Evolutionary conservation across 2,329 filamentous ascomycete species (phyloP).

Genomic region (Aspergillus vadensis): DNA sequence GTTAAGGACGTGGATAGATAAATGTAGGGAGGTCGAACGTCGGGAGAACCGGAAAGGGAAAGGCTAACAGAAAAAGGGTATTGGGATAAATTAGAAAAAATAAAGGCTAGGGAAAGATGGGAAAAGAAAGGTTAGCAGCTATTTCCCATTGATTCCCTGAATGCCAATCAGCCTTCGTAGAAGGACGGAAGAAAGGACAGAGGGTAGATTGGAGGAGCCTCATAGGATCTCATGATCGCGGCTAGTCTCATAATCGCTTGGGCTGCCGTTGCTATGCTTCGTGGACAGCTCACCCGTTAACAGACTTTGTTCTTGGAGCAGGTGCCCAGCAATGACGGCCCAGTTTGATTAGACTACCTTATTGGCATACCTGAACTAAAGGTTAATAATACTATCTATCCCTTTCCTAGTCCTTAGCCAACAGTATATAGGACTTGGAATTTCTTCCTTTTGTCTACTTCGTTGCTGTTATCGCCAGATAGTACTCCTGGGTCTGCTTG

Average conservation of each 20-base stretch:
- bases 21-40: background rate
- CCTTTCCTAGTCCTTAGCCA: constrained; percentile 18
- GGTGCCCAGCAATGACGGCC: constrained; percentile 21
- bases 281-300: constrained; percentile 14
- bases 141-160: background rate
- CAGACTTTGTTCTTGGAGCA: constrained; percentile 11
- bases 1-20: too few relatives aligned
- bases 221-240: constrained; percentile 1
- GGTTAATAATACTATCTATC: constrained; percentile 12
- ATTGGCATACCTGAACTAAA: constrained; percentile 16
- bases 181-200: background rate
- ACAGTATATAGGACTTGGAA: constrained; percentile 23
- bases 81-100: too few relatives aligned
- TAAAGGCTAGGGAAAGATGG: background rate
- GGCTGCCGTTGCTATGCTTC: constrained; percentile 22
- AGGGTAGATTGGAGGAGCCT: constrained; percentile 4
- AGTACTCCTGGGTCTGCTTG: background rate
- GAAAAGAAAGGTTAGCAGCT: background rate
- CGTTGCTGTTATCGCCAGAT: constrained; percentile 2
- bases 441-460: constrained; percentile 11
- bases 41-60: background rate
- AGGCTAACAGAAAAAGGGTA: background rate
- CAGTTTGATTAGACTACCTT: constrained; percentile 17
- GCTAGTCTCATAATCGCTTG: constrained; percentile 12
- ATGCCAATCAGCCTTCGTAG: background rate